Base-by-base conservation (phyloP, 2,329 filamentous ascomycete species). In the Thermothelomyces thermophilus region DNA sequence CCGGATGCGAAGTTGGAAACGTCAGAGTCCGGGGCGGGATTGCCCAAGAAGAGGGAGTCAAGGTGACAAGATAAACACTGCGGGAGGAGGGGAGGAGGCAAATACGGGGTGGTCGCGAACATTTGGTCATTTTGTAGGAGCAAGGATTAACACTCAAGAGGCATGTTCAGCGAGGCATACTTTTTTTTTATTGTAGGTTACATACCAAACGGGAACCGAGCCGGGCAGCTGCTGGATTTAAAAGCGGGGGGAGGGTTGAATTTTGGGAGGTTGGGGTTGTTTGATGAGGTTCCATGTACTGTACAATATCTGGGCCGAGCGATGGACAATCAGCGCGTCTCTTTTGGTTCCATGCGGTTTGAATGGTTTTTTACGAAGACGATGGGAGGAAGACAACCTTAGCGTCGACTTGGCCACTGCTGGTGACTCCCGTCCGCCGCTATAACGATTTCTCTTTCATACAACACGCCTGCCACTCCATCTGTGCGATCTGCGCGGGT, bases 1-100 rank as follows among this genome's bases (percentile, higher is more conserved):
- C 64, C 66, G 2, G 67, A 70, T 48, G 63, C 63, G n/a, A 69
- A 62, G 48, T 44, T 67, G 52, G 63, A 66, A 46, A 63, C 63
- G 16, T 53, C 60, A 2, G 46, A 13, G 20, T 33, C 40, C 6
- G 45, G 31, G 10, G 6, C 34, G 49, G 50, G 41, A 57, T 34
- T 30, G 17, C 45, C 28, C n/a, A 57, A 39, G 58, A 62, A 45
- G 59, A 56, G 31, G 56, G 53, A 41, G 33, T 54, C 50, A 16
- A 58, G 53, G 62, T 62, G 50, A 56, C 45, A n/a, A 33, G 9
- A 33, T 35, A 35, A 31, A 35, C 13, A 35, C 13, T 35, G 13
- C 16, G 33, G 8, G 33, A 35, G n/a, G n/a, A n/a, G n/a, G n/a
- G n/a, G n/a, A n/a, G n/a, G n/a, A n/a, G n/a, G n/a, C n/a, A n/a